These are phyloP conservation scores for Meyerozyma carpophila DNA, from an alignment of 1,139 yeast species.

Conservation along the genomic window DNA sequence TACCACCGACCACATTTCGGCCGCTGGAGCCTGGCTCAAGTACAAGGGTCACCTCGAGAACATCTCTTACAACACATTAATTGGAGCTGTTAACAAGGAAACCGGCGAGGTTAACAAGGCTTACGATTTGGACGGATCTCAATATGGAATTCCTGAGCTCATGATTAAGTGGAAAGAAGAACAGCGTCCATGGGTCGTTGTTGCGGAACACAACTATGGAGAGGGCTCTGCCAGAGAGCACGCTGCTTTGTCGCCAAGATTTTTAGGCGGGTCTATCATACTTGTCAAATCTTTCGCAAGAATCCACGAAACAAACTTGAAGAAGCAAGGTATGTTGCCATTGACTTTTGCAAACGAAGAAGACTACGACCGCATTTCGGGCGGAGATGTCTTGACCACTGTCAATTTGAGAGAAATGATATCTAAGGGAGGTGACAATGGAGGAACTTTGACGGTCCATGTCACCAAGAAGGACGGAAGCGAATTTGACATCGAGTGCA, in stretches of 20 bases:
- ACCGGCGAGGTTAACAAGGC: conserved; percentile 94
- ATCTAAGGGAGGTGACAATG: conserved; percentile 77
- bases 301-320: conserved; percentile 58
- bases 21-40: conserved; percentile 99
- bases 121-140: conserved; percentile 77
- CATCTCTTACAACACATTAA: conserved; percentile 88
- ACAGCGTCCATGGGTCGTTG: conserved; percentile 82
- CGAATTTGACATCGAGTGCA: conserved; percentile 60
- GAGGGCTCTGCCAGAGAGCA: conserved; percentile 99
- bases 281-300: conserved; percentile 95
- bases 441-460: conserved; percentile 67
- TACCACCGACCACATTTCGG: conserved; percentile 97
- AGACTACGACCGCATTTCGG: conserved; percentile 75
- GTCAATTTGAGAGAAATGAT: conserved; percentile 74
- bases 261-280: conserved; percentile 84
- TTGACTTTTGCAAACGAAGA: conserved; percentile 82
- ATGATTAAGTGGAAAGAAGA: conserved; percentile 95
- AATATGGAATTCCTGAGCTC: conserved; percentile 83
- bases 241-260: conserved; percentile 94
- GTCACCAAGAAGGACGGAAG: conserved; percentile 77
- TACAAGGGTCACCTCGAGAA: conserved; percentile 97
- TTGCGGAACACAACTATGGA: conserved; percentile 97
- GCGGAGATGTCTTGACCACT: conserved; percentile 79
- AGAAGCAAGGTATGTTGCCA: conserved; percentile 90
- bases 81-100: conserved; percentile 95